Conservation (phyloP, 345 rosid species). For the Durio zibethinus region DNA sequence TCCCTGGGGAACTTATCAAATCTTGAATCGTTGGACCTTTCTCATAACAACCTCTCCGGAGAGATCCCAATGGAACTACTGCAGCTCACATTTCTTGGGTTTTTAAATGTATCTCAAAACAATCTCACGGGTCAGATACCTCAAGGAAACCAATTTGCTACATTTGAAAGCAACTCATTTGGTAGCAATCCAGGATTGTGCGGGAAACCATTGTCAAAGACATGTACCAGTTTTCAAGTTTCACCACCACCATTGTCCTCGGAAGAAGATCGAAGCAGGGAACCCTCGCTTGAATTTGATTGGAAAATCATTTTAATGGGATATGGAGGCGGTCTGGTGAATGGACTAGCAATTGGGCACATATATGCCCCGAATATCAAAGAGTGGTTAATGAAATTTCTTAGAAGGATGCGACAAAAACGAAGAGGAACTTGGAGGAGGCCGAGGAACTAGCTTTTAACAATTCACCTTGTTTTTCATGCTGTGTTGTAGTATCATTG, state of each 20-base stretch:
- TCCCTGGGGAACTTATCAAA: neutral
- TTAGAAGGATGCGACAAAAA: neutral
- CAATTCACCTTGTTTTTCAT: too few relatives aligned
- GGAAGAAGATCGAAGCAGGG: neutral
- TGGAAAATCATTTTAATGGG: slow-evolving; percentile 22
- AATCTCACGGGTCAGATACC: slow-evolving; percentile 23
- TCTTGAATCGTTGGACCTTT: slow-evolving; percentile 26
- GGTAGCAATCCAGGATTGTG: slow-evolving; percentile 21
- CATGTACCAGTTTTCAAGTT: neutral
- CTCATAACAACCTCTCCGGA: slow-evolving; percentile 15
- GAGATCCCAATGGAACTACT: slow-evolving; percentile 18
- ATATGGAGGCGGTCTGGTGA: slow-evolving; percentile 16
- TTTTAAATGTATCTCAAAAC: slow-evolving; percentile 23
- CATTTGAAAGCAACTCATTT: slow-evolving; percentile 6
- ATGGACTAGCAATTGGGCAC: neutral
- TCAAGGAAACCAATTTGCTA: slow-evolving; percentile 12
- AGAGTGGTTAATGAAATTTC: neutral
- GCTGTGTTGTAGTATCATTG: neutral
- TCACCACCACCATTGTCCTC: neutral
- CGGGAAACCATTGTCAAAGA: slow-evolving; percentile 14
- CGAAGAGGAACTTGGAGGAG: neutral
- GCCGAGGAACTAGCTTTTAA: neutral
- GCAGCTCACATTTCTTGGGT: slow-evolving; percentile 15
- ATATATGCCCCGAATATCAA: neutral
- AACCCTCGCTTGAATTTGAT: neutral